Conservation (phyloP, 2,329 filamentous ascomycete species). For the Ceratocystis eucalypticola region DNA sequence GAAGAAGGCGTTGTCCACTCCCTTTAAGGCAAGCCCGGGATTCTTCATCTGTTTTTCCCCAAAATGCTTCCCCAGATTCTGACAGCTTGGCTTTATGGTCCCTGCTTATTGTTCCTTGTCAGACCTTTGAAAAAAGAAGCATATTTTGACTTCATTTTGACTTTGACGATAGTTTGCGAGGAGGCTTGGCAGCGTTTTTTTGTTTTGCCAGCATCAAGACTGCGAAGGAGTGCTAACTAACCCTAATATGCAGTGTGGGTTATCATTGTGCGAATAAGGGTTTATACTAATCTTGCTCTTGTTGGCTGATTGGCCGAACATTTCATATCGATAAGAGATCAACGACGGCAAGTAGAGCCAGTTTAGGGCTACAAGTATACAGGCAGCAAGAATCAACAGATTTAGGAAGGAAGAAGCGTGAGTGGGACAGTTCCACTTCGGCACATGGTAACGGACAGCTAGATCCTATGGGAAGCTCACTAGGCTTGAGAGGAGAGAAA, state of each 20-base stretch:
- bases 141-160: constrained; percentile 1
- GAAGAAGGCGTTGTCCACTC: neutral
- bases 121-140: neutral
- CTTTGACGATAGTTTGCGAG: neutral
- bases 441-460: neutral
- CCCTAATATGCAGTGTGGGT: neutral
- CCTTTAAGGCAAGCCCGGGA: neutral
- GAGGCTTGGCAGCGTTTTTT: neutral
- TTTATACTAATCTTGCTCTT: neutral
- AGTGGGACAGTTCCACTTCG: neutral
- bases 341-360: neutral
- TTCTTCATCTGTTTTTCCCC: neutral
- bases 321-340: neutral
- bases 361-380: neutral
- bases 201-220: neutral
- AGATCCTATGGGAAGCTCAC: neutral
- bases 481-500: neutral
- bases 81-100: neutral
- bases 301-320: too few species aligned
- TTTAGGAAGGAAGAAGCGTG: neutral
- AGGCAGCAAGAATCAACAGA: neutral
- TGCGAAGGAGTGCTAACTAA: neutral
- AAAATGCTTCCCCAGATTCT: neutral
- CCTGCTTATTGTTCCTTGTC: neutral
- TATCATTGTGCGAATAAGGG: neutral